Percentiles rank a stretch among this genome's conserved stretches.
Evolutionary conservation across 2,329 filamentous ascomycete species (phyloP).

Genomic region (Fusarium sp.): DNA sequence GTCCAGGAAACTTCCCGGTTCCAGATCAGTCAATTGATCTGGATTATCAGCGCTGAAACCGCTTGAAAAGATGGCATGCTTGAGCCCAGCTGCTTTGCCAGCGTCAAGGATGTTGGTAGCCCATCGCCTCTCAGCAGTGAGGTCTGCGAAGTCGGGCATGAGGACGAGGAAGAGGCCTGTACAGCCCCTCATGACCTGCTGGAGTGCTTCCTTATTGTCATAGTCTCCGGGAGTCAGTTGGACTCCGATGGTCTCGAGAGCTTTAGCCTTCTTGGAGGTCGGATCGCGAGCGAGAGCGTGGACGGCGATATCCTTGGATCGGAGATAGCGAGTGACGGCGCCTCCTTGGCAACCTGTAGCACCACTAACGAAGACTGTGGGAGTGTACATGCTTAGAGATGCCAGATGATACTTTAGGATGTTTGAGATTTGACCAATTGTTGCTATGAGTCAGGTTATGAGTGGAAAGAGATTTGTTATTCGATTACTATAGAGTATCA

Average conservation of each 20-base stretch:
- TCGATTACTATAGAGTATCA: not conserved
- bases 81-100: conserved; percentile 55
- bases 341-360: conserved; percentile 59
- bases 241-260: conserved; percentile 52
- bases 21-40: conserved; percentile 46
- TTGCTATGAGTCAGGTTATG: not conserved
- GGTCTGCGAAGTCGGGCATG: conserved; percentile 51
- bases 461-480: not conserved
- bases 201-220: conserved; percentile 51
- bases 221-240: conserved; percentile 53
- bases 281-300: conserved; percentile 53
- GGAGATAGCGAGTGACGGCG: conserved; percentile 54
- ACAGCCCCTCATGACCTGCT: conserved; percentile 49
- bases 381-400: conserved; percentile 48
- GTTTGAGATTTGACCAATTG: not conserved
- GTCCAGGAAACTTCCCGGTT: conserved; percentile 48
- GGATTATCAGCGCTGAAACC: conserved; percentile 50
- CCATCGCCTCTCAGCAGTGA: conserved; percentile 48
- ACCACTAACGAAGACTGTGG: conserved; percentile 55
- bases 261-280: conserved; percentile 48
- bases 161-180: conserved; percentile 54
- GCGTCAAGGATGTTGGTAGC: conserved; percentile 53
- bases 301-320: conserved; percentile 50
- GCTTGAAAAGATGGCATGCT: conserved; percentile 56
- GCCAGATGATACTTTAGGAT: not conserved